These are phyloP conservation scores for Candida pini DNA, from an alignment of 805 yeast species.

Conservation along the genomic window DNA sequence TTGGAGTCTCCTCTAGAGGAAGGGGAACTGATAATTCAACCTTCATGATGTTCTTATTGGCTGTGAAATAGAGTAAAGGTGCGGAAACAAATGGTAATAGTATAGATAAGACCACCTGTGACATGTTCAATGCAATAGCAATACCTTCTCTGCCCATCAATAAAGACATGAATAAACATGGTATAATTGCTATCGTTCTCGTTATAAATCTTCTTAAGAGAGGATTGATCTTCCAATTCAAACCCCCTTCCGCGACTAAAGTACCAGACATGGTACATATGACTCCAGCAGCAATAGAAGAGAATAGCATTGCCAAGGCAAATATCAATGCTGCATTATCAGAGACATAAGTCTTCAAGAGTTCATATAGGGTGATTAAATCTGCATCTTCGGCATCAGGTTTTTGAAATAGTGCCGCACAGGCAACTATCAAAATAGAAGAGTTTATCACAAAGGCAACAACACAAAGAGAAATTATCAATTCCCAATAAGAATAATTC, in stretches of 20 bases:
- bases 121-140: slow-evolving; percentile 67
- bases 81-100: slow-evolving; percentile 80
- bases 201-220: slow-evolving; percentile 78
- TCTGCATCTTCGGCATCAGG: slow-evolving; percentile 77
- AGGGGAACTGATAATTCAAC: slow-evolving; percentile 29
- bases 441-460: slow-evolving; percentile 84
- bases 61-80: slow-evolving; percentile 79
- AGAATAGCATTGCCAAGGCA: slow-evolving; percentile 75
- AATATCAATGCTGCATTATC: slow-evolving; percentile 78
- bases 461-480: slow-evolving; percentile 63
- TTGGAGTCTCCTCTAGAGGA: too few relatives aligned
- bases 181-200: slow-evolving; percentile 71
- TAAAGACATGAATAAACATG: slow-evolving; percentile 69
- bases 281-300: slow-evolving; percentile 89
- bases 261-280: slow-evolving; percentile 94
- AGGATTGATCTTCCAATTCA: slow-evolving; percentile 75
- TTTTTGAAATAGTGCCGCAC: slow-evolving; percentile 66
- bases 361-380: slow-evolving; percentile 65
- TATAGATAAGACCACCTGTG: slow-evolving; percentile 80
- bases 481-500: slow-evolving; percentile 67
- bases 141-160: slow-evolving; percentile 72
- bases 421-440: slow-evolving; percentile 77
- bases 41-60: slow-evolving; percentile 62
- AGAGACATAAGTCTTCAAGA: slow-evolving; percentile 57
- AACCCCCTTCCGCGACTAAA: slow-evolving; percentile 85